Evolutionary conservation across 306 rosid species (phyloP), one percentile per base, ranked within the genome.

Genomic region (Citrullus mucosospermus): DNA sequence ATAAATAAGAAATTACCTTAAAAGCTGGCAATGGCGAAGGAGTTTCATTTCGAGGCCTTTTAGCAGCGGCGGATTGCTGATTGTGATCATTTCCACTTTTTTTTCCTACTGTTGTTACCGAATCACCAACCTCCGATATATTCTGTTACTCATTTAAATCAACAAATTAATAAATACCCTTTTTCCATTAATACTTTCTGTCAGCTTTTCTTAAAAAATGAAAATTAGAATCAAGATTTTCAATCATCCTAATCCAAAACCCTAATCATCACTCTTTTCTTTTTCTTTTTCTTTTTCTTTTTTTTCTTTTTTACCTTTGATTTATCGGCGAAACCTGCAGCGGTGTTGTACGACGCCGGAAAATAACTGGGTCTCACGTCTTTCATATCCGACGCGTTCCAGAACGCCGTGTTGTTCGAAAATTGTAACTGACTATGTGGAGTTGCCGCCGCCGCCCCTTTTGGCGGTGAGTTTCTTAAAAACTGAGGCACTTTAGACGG

Each of bases 21-120:
- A 92, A 96, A 88, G 97, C 99, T 88, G 99, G 99, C 91, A 96
- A 84, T 82, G 98, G 81, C 11, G 99, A 86, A 61, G 96, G 87
- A 34, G 87, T 86, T 90, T 96, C 98, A 88, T 86, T 92, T 65
- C 97, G 85, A 53, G 92, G 85, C 89, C 99, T 92, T 91, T 96
- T 96, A 1, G 30, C 73, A 34, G 91, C 79, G 81, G 90, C 80
- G 60, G 85, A 75, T 84, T 89, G 76, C 20, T 67, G 73, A 67
- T 67, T 67, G 2, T 51, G 34, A 69, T 69, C 97, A 75, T 80
- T 87, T 68, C 88, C 97, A 87, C 93, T 92, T 91, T 91, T 96
- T 88, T 90, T 96, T 79, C 63, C 87, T 81, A 82, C 86, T 15
- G 78, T 66, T 25, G 79, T 67, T 81, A 82, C 81, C 22, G 96